Evolutionary conservation across 2,329 filamentous ascomycete genomes (phyloP).

Genomic region (Cladorrhinum sp.): DNA sequence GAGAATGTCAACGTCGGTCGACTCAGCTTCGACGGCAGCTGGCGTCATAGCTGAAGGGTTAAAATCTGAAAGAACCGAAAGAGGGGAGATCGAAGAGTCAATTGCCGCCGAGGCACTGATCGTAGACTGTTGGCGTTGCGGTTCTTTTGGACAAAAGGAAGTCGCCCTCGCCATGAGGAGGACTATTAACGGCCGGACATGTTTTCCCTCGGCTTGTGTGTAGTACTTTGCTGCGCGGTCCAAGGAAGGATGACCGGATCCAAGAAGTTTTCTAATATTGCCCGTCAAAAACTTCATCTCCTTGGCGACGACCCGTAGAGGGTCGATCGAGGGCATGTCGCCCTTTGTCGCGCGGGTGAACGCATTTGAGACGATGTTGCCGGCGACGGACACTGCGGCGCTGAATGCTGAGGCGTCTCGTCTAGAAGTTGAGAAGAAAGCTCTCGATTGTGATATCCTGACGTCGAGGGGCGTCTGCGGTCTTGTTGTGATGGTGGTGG

Average conservation of each 20-base stretch:
- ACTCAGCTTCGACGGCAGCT: slow-evolving; percentile 41
- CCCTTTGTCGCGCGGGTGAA: slow-evolving; percentile 60
- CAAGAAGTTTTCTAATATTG: slow-evolving; percentile 88
- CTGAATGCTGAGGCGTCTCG: slow-evolving; percentile 65
- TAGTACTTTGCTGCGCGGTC: slow-evolving; percentile 98
- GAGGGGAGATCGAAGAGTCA: slow-evolving; percentile 54
- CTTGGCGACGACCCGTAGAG: slow-evolving; percentile 84
- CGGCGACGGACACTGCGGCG: slow-evolving; percentile 67
- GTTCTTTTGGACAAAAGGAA: slow-evolving; percentile 65
- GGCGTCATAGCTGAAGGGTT: slow-evolving; percentile 67
- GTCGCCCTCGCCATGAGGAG: slow-evolving; percentile 95
- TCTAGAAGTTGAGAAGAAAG: slow-evolving; percentile 44
- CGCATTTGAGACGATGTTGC: slow-evolving; percentile 68
- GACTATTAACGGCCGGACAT: slow-evolving; percentile 90
- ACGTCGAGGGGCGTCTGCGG: slow-evolving; percentile 30
- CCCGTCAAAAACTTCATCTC: slow-evolving; percentile 95
- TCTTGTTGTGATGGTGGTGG: slow-evolving; percentile 37
- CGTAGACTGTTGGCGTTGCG: slow-evolving; percentile 39
- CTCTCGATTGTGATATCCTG: slow-evolving; percentile 34
- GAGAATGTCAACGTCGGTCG: slow-evolving; percentile 65
- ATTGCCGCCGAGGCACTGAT: slow-evolving; percentile 46
- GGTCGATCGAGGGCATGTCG: slow-evolving; percentile 75
- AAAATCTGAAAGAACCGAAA: slow-evolving; percentile 66
- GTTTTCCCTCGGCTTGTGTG: slow-evolving; percentile 93
- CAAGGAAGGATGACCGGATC: slow-evolving; percentile 89